Conservation (phyloP, 2,329 filamentous ascomycete species). For the Raffaelea albimanens region DNA sequence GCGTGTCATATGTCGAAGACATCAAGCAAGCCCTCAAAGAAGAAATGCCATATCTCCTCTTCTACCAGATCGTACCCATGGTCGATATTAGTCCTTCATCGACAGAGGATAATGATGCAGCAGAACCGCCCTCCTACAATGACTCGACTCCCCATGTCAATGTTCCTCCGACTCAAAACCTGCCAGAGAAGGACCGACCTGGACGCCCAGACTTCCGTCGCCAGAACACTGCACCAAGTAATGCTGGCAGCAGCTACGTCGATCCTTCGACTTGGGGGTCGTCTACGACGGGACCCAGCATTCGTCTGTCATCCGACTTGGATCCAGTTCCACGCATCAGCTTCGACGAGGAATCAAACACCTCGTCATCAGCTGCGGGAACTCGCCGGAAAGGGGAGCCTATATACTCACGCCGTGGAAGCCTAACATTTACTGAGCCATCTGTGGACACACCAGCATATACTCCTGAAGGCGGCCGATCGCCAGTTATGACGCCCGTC, state of each 20-base stretch:
- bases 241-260: conserved; percentile 34
- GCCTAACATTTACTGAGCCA: conserved; percentile 37
- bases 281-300: conserved; percentile 32
- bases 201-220: not conserved
- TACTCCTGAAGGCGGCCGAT: conserved; percentile 21
- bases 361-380: conserved; percentile 8
- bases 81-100: conserved; percentile 51
- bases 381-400: conserved; percentile 18
- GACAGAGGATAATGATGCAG: conserved; percentile 35
- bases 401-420: conserved; percentile 36
- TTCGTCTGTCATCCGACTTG: conserved; percentile 46
- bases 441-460: conserved; percentile 26
- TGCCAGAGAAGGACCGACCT: conserved; percentile 4
- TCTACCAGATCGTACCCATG: conserved; percentile 89
- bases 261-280: conserved; percentile 27
- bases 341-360: conserved; percentile 31
- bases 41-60: conserved; percentile 91
- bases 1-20: conserved; percentile 70
- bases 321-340: conserved; percentile 40
- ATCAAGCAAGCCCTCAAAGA: conserved; percentile 64
- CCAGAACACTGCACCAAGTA: not conserved
- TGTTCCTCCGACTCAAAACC: conserved; percentile 16
- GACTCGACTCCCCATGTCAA: conserved; percentile 37
- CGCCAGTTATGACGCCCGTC: conserved; percentile 23
- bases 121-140: conserved; percentile 50